These are phyloP conservation scores for Geotrichum reessii DNA, from an alignment of 1,139 yeast genomes.

Conservation along the genomic window DNA sequence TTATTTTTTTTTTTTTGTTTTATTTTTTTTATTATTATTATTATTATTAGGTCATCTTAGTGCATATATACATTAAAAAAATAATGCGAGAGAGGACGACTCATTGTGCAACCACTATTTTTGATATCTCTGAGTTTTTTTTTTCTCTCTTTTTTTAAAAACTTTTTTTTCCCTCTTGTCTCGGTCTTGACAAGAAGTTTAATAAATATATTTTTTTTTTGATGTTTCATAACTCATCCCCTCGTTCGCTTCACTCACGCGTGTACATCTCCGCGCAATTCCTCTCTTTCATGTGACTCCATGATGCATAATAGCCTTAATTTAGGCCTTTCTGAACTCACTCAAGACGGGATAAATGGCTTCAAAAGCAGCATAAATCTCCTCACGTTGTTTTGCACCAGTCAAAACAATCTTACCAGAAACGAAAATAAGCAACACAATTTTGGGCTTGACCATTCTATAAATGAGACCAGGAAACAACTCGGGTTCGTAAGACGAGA, in stretches of 20 bases:
- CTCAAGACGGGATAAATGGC: conserved; percentile 97
- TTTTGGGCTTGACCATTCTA: conserved; percentile 99
- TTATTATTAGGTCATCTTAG: too few relatives aligned
- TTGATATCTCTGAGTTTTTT: not conserved
- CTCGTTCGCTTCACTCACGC: not conserved
- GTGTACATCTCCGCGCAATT: not conserved
- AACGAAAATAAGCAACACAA: conserved; percentile 89
- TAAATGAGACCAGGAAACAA: conserved; percentile 96
- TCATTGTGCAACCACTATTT: not conserved
- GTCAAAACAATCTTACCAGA: conserved; percentile 96
- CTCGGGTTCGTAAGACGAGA: conserved; percentile 98
- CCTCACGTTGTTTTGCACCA: conserved; percentile 99
- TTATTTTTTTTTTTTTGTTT: not conserved
- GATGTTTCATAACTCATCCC: not conserved
- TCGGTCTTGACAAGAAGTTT: not conserved
- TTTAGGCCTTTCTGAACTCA: conserved; percentile 83
- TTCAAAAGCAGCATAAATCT: conserved; percentile 95
- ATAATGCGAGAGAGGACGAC: not conserved
- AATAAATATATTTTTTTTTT: not conserved
- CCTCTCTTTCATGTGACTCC: not conserved
- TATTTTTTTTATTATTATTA: not conserved
- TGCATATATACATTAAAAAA: not conserved
- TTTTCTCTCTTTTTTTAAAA: not conserved
- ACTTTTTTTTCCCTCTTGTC: not conserved
- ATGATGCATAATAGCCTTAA: not conserved